Base-by-base conservation (phyloP, 2,329 filamentous ascomycete genomes). In the Alternaria hordeiaustralica region DNA sequence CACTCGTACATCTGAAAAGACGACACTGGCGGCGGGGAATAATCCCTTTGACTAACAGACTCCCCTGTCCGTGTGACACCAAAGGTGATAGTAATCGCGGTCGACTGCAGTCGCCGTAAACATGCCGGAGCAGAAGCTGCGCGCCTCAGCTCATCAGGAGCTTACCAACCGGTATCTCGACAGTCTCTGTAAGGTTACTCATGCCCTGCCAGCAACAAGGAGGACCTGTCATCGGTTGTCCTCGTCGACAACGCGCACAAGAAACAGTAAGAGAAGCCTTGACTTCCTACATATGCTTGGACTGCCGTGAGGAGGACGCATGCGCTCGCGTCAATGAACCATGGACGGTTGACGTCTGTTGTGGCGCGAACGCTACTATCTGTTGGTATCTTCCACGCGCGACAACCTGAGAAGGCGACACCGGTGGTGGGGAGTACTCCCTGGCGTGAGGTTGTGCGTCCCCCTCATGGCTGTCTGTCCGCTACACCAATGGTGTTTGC, bases 381-480 rank as follows among this genome's bases (percentile, higher is more conserved):
- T 70, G 70, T 61, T 73, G 73, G 72, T 68, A 51, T 76, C 73
- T 71, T 70, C 69, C 68, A 73, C 71, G 33, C 67, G 41, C 61
- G 60, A 61, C 55, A 53, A 57, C 68, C 71, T 73, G 58, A 74
- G 44, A 74, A 74, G 69, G 67, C 49, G 62, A 60, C 70, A 71
- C 70, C 64, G 69, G 70, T 71, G 65, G 67, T 61, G 71, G 71
- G 69, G 69, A 59, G 33, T 67, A 65, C 55, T 60, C 69, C 71
- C 71, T 73, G 64, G 51, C 61, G 56, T 62, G 63, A 66, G 64
- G 67, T 60, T 54, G 13, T 67, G 60, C 62, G 36, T 55, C 46
- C 66, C 61, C 55, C 63, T 57, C 55, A 55, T 59, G 63, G 64
- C 60, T 61, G 51, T 46, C 36, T 47, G 58, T 55, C 61, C 57